Conservation (phyloP, 805 yeast species). For the Ogataea minuta region DNA sequence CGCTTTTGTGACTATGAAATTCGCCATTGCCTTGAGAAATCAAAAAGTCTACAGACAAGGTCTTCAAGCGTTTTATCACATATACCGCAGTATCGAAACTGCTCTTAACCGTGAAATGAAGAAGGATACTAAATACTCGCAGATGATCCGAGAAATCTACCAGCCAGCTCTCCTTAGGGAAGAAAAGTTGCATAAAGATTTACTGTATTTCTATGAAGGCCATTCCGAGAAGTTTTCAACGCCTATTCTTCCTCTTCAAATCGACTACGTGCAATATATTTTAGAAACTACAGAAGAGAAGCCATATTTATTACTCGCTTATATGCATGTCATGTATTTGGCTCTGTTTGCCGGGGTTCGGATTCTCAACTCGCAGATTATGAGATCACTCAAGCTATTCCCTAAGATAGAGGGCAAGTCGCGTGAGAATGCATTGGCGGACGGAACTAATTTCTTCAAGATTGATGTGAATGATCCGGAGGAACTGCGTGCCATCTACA, state of each 20-base stretch:
- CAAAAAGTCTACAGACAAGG: slow-evolving; percentile 79
- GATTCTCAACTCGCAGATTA: slow-evolving; percentile 62
- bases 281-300: slow-evolving; percentile 49
- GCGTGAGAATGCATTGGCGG: slow-evolving; percentile 57
- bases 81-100: slow-evolving; percentile 63
- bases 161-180: slow-evolving; percentile 67
- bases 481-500: slow-evolving; percentile 61
- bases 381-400: slow-evolving; percentile 67
- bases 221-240: slow-evolving; percentile 50
- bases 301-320: slow-evolving; percentile 73
- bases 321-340: slow-evolving; percentile 80
- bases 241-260: slow-evolving; percentile 62
- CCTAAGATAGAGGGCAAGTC: slow-evolving; percentile 68
- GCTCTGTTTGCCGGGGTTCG: slow-evolving; percentile 88
- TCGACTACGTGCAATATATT: slow-evolving; percentile 62
- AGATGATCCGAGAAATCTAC: slow-evolving; percentile 60
- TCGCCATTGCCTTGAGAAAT: slow-evolving; percentile 75
- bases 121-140: slow-evolving; percentile 37
- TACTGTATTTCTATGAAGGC: slow-evolving; percentile 63
- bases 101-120: slow-evolving; percentile 46
- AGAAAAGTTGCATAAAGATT: slow-evolving; percentile 55
- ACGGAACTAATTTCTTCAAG: slow-evolving; percentile 69
- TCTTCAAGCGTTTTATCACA: slow-evolving; percentile 67
- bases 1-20: slow-evolving; percentile 63
- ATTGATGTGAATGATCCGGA: slow-evolving; percentile 67